phyloP scores from a whole-genome alignment of 768 basidiomycete genomes.

The Cystofilobasidium capitatum region DNA sequence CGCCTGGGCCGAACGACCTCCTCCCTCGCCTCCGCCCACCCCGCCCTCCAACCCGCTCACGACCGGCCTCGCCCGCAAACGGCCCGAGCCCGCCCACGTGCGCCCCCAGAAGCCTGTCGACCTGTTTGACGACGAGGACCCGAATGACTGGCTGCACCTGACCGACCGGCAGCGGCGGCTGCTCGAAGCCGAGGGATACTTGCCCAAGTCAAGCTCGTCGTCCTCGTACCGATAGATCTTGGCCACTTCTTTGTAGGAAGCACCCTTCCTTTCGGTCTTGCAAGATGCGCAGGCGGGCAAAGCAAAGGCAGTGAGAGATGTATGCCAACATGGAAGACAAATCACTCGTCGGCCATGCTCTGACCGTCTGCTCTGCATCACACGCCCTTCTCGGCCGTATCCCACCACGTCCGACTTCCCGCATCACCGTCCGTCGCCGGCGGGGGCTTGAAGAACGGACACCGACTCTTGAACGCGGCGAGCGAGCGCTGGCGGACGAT shows the following conservation, averaged over 20 bases:
- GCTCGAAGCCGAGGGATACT: neutral
- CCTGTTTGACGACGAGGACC: constrained; percentile 1
- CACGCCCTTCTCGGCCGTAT: neutral
- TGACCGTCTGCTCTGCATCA: no score
- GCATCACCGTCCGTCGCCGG: neutral
- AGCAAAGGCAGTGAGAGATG: no score
- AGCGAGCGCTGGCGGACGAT: constrained; percentile 22
- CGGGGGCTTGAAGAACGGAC: neutral
- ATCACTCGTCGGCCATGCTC: no score
- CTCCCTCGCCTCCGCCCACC: no score
- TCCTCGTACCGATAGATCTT: neutral
- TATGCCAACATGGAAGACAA: no score
- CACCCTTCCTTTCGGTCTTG: no score
- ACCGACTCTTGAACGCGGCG: neutral
- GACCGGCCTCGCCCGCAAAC: no score
- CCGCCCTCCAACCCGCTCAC: no score
- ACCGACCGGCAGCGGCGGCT: neutral
- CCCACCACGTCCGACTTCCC: neutral
- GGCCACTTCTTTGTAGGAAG: neutral
- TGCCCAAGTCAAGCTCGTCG: neutral
- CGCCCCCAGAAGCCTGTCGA: neutral
- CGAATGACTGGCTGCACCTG: neutral
- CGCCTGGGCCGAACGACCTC: no score
- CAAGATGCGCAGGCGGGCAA: no score
- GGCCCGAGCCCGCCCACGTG: neutral